phyloP scores from a whole-genome alignment of 2,329 filamentous ascomycete genomes.

The Apiospora kogelbergensis region DNA sequence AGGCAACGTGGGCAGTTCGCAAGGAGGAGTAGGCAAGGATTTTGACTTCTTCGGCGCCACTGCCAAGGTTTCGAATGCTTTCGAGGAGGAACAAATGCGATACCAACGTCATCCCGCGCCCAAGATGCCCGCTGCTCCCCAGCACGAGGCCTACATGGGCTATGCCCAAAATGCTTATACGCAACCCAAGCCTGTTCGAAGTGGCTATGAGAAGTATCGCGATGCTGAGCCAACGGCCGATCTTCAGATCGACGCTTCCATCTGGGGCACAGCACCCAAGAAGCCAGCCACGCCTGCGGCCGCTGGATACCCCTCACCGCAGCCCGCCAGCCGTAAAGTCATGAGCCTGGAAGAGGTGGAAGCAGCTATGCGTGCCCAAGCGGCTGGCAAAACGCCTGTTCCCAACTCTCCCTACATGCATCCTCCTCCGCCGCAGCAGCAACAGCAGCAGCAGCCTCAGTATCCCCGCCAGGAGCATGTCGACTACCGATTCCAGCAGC shows the following conservation, averaged over 20 bases:
- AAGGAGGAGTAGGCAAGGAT: constrained; percentile 74
- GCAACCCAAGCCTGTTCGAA: constrained; percentile 62
- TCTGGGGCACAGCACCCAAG: constrained; percentile 81
- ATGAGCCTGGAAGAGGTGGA: constrained; percentile 98
- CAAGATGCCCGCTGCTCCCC: constrained; percentile 37
- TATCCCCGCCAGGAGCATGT: constrained; percentile 28
- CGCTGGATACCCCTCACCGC: not conserved
- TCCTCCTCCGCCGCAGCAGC: constrained; percentile 28
- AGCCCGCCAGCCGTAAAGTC: constrained; percentile 64
- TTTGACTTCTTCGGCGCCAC: constrained; percentile 97
- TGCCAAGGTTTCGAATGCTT: constrained; percentile 78
- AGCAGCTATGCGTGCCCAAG: constrained; percentile 79
- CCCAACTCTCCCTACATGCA: constrained; percentile 36
- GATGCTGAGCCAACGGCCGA: constrained; percentile 83
- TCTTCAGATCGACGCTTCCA: constrained; percentile 86
- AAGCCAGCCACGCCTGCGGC: constrained; percentile 39
- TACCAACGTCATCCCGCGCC: constrained; percentile 71
- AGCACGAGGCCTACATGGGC: constrained; percentile 32
- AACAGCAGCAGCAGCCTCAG: constrained; percentile 26
- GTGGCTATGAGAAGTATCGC: constrained; percentile 90
- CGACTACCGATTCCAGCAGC: constrained; percentile 28
- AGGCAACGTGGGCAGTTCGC: constrained; percentile 41
- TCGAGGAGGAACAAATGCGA: constrained; percentile 87
- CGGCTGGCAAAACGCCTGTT: constrained; percentile 39
- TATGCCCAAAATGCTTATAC: constrained; percentile 38